phyloP scores from a whole-genome alignment of 495 filamentous ascomycete species.

The Letharia lupina region DNA sequence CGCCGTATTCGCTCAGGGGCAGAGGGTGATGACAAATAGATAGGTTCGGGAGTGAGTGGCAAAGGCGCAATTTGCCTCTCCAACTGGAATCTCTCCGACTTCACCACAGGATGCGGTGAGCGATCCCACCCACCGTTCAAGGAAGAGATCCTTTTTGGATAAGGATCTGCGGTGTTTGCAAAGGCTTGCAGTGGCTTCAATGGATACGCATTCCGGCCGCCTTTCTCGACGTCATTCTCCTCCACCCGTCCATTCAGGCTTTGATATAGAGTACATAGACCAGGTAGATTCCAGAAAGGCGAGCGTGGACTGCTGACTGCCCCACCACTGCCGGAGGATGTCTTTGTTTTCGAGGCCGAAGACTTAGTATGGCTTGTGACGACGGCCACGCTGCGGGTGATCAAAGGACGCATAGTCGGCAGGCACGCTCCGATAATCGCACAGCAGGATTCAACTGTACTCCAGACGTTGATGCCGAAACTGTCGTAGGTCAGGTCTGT shows the following conservation, averaged over 20 bases:
- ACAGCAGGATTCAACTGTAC: conserved; percentile 47
- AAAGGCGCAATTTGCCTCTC: not conserved
- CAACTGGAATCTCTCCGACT: not conserved
- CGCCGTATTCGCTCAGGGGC: not conserved
- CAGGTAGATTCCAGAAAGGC: not conserved
- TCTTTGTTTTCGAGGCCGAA: not conserved
- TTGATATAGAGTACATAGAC: not conserved
- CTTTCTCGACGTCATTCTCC: not conserved
- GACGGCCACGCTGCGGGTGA: conserved; percentile 27
- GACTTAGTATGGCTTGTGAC: not conserved
- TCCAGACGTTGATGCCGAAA: conserved; percentile 50
- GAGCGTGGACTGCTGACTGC: not conserved
- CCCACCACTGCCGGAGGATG: not conserved
- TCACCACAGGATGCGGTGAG: not conserved
- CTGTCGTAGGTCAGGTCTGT: conserved; percentile 38
- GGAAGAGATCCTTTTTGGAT: not conserved
- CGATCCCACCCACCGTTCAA: not conserved
- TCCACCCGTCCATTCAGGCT: not conserved
- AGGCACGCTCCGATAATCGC: conserved; percentile 51
- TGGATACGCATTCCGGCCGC: not conserved
- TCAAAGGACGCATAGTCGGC: conserved; percentile 47
- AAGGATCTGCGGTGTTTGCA: not conserved
- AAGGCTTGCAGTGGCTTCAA: not conserved
- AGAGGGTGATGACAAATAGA: not conserved
- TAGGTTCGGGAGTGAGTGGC: not conserved